A percentile compares a stretch with the other conserved stretches of the same genome.
Evolutionary conservation across 345 rosid genomes (phyloP).

Genomic region (Arabis alpina): DNA sequence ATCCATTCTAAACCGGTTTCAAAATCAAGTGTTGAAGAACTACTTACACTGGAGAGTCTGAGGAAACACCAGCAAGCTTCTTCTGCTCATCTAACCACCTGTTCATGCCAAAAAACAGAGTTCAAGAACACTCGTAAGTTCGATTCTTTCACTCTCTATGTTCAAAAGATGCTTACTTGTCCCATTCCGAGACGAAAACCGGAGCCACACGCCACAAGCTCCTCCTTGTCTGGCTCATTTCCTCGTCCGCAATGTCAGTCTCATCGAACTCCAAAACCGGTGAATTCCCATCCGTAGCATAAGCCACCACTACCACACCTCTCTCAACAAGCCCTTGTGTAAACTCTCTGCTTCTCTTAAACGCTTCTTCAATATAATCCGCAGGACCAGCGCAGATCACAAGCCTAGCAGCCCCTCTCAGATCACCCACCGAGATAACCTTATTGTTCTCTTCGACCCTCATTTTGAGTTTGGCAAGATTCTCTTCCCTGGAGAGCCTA

Average conservation of each 20-base stretch:
- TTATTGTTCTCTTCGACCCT: slow-evolving; percentile 65
- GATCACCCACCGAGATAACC: slow-evolving; percentile 61
- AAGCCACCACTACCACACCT: slow-evolving; percentile 90
- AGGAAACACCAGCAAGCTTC: slow-evolving; percentile 73
- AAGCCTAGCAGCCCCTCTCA: slow-evolving; percentile 82
- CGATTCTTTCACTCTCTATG: slow-evolving; percentile 1
- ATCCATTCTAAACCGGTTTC: background rate
- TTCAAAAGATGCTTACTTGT: slow-evolving; percentile 56
- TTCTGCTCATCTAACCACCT: slow-evolving; percentile 94
- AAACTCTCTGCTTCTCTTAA: slow-evolving; percentile 73
- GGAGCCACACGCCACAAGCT: slow-evolving; percentile 88
- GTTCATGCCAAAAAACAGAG: slow-evolving; percentile 3
- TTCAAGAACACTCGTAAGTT: slow-evolving; percentile 7
- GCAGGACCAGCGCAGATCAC: slow-evolving; percentile 89
- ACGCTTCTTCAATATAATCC: slow-evolving; percentile 68
- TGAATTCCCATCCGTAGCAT: slow-evolving; percentile 66
- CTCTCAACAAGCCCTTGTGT: slow-evolving; percentile 78
- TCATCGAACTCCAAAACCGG: slow-evolving; percentile 72
- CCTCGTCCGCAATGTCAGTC: slow-evolving; percentile 60
- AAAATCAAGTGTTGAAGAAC: slow-evolving; percentile 8
- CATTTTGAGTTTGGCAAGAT: slow-evolving; percentile 83
- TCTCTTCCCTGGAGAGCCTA: slow-evolving; percentile 91
- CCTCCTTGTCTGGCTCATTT: slow-evolving; percentile 65
- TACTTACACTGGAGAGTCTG: slow-evolving; percentile 91
- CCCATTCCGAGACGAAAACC: slow-evolving; percentile 68